Evolutionary conservation across 192 early-diverging fungal species (phyloP).

Genomic region (Linnemannia zychae): DNA sequence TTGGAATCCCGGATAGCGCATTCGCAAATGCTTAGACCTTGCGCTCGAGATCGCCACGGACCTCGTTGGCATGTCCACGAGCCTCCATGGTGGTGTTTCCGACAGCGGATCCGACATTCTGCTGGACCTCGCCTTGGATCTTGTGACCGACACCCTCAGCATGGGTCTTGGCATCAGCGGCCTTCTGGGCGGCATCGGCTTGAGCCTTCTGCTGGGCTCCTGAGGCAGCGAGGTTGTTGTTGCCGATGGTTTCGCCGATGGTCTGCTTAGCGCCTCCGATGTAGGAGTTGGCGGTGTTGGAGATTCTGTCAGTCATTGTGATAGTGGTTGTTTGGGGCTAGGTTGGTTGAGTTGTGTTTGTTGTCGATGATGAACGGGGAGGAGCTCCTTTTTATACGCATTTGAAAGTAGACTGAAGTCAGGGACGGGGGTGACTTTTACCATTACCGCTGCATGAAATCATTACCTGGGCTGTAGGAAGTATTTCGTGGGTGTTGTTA

Average conservation of each 20-base stretch:
- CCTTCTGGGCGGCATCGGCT: slow-evolving; percentile 1
- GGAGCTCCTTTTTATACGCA: no score
- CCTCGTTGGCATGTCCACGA: slow-evolving; percentile 26
- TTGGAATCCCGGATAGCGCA: no score
- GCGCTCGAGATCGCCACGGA: slow-evolving; percentile 19
- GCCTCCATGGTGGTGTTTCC: slow-evolving; percentile 26
- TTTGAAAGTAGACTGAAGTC: no score
- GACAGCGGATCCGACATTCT: slow-evolving; percentile 26
- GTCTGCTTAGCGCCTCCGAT: slow-evolving; percentile 40
- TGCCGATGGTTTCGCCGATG: slow-evolving; percentile 18
- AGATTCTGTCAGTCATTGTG: slow-evolving; percentile 18
- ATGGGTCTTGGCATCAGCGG: slow-evolving; percentile 15
- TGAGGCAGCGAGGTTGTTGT: slow-evolving; percentile 15
- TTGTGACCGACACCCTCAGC: slow-evolving; percentile 27
- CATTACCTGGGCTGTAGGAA: no score
- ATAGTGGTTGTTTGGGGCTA: no score
- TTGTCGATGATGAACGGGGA: no score
- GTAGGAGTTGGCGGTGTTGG: slow-evolving; percentile 42
- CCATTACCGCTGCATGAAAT: no score
- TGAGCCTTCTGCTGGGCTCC: slow-evolving; percentile 23
- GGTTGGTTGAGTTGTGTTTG: no score
- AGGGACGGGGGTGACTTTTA: no score
- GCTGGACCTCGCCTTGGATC: slow-evolving; percentile 22
- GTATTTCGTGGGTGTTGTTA: no score
- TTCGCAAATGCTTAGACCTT: no score